Conservation (phyloP, 73 alveolate genomes). For the Uronychia setigera region DNA sequence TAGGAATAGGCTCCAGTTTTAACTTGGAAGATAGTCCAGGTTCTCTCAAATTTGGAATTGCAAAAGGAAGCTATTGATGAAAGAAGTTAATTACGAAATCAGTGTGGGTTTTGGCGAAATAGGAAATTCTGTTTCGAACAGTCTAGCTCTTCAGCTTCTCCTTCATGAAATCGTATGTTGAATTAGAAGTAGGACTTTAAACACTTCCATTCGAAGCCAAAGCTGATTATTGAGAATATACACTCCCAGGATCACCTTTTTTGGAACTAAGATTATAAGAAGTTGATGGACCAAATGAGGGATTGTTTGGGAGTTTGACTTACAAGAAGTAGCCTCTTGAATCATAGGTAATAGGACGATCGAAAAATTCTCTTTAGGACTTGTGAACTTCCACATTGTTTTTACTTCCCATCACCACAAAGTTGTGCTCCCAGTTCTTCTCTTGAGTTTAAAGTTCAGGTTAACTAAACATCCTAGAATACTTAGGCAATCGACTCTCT, state of each 20-base stretch:
- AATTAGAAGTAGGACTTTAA: background rate
- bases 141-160: background rate
- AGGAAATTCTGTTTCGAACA: background rate
- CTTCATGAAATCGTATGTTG: background rate
- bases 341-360: conserved; percentile 45
- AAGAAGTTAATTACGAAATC: background rate
- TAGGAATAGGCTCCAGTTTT: background rate
- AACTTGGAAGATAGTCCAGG: background rate
- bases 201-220: background rate
- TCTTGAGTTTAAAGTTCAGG: background rate
- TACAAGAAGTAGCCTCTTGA: conserved; percentile 49
- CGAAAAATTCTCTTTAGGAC: conserved; percentile 36
- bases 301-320: too few species aligned
- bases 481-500: background rate
- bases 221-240: background rate
- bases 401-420: conserved; percentile 25
- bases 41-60: background rate
- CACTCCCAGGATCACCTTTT: conserved; percentile 17
- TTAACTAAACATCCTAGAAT: background rate
- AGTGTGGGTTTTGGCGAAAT: background rate
- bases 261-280: background rate
- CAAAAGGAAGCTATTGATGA: background rate
- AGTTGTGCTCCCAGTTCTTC: conserved; percentile 35
- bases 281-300: too few species aligned
- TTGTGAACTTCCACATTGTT: conserved; percentile 33